Base-by-base conservation (phyloP, 2,329 filamentous ascomycete species). In the Fonsecaea erecta region DNA sequence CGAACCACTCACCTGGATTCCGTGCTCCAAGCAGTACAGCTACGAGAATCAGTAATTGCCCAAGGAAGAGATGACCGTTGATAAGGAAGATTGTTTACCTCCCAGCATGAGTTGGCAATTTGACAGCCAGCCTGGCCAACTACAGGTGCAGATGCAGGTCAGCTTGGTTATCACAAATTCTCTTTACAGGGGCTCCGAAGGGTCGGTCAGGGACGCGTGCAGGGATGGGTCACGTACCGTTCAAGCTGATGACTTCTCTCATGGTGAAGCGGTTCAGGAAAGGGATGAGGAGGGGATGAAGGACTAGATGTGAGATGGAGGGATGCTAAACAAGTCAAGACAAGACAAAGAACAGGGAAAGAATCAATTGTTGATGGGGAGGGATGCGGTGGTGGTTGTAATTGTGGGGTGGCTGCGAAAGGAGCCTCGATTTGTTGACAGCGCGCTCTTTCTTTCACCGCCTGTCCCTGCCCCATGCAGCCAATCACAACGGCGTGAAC, bases 81-180 rank as follows among this genome's bases (percentile, higher is more conserved):
- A 71, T 77, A 68, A 70, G 71, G 54, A 34, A 21, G 46, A 61
- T 46, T 60, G 85, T 92, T 85, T 85, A 99, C 95, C 93, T 99
- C 95, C 95, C 95, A 99, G 89, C 95, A 98, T 76, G 95, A 95
- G 87, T 99, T 99, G 85, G 94, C 95, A 79, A 99, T 99, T 83
- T 99, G 95, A 89, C 95, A 98, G 90, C 95, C 95, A 81, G 95
- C 95, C 88, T 99, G 95, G 84, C 95, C 95, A 87, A 99, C 95
- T 99, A 81, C 77, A 77, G 77, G 80, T 76, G 70, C 70, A 77
- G 78, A 81, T 76, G 71, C 70, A 77, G 73, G 83, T 90, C 79
- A 90, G 86, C 75, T 82, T 75, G n/a, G 64, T 66, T 60, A 64
- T 62, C 58, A 62, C 35, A 51, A 63, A 35, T 35, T 65, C 32